Evolutionary conservation across 345 rosid species (phyloP), one percentile per base, ranked within the genome.

Genomic region (Barbarea vulgaris): DNA sequence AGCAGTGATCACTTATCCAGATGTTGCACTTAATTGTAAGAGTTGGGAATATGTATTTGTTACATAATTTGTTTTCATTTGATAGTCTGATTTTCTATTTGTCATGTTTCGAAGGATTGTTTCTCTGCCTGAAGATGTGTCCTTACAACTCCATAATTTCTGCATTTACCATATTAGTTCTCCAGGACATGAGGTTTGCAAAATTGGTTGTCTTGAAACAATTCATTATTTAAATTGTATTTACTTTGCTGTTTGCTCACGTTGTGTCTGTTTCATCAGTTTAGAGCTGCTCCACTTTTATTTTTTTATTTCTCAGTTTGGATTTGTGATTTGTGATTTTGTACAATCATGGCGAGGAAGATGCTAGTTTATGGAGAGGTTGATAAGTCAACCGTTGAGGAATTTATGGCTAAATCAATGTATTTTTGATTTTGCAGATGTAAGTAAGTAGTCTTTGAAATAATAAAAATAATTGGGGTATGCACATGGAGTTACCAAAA

Each of bases 151-250:
- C 13, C 97, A 92, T 82, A 95, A 92, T 81, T 95, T 95, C 83
- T 95, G 97, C 85, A 84, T 92, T 54, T 95, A 95, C 80, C 99
- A 95, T 74, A 88, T 95, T 52, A 87, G 92, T 68, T 98, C 99
- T 27, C 97, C 99, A 24, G 99, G 99, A 46, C 99, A 95, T 60
- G 97, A 95, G 97, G 97, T 92, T 77, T 72, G 91, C 79, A 63
- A 81, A 65, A 74, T 61, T 76, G 70, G 68, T 73, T 67, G 50
- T 68, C 81, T 72, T 80, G 33, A 39, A 22, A 56, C 56, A 15
- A 3, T 31, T 57, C 9, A 11, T 24, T 22, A 0, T 33, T 31
- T 34, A 37, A 6, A 25, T 51, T 36, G 7, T 39, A 17, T 22
- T 37, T 50, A 6, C 56, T 41, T 13, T 52, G 17, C 65, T 74